A percentile compares a stretch with the other conserved stretches of the same genome.
Conservation (phyloP, 495 filamentous ascomycete species). For the Neurospora sp. region DNA sequence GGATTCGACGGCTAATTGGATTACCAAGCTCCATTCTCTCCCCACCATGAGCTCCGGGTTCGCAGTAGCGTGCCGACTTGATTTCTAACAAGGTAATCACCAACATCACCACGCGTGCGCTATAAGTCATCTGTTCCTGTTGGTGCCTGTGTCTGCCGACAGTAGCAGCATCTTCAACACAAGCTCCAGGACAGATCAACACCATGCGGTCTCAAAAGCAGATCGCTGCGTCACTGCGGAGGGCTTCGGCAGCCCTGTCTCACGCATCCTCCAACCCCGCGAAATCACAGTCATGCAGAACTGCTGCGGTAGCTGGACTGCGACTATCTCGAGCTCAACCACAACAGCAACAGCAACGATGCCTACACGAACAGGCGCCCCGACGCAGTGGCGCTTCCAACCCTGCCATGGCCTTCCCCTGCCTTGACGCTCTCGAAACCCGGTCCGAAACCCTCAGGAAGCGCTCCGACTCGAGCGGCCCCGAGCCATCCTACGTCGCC, state of each 20-base stretch:
- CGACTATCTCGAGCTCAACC: conserved; percentile 33
- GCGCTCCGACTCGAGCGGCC: conserved; percentile 53
- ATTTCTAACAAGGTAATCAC: background rate
- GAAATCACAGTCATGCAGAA: conserved; percentile 1
- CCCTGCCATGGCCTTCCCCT: conserved; percentile 88
- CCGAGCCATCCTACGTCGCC: conserved; percentile 88
- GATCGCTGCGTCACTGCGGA: conserved; percentile 5
- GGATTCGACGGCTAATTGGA: background rate
- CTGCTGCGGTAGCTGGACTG: background rate
- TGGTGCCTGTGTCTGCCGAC: background rate
- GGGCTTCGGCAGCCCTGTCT: conserved; percentile 4
- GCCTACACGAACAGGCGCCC: conserved; percentile 22
- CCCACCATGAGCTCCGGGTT: background rate
- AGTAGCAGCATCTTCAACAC: background rate
- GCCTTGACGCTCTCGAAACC: conserved; percentile 82
- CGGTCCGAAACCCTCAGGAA: conserved; percentile 59
- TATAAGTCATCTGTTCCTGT: background rate
- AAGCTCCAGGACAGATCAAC: background rate
- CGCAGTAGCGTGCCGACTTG: background rate
- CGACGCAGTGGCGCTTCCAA: conserved; percentile 52
- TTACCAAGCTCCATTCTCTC: background rate
- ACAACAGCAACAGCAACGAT: conserved; percentile 9
- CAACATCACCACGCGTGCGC: background rate
- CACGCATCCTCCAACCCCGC: background rate
- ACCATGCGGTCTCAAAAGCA: conserved; percentile 13